A percentile compares a stretch with the other conserved stretches of the same genome.
Evolutionary conservation across 2,329 filamentous ascomycete genomes (phyloP).

Genomic region (Fusarium sp.): DNA sequence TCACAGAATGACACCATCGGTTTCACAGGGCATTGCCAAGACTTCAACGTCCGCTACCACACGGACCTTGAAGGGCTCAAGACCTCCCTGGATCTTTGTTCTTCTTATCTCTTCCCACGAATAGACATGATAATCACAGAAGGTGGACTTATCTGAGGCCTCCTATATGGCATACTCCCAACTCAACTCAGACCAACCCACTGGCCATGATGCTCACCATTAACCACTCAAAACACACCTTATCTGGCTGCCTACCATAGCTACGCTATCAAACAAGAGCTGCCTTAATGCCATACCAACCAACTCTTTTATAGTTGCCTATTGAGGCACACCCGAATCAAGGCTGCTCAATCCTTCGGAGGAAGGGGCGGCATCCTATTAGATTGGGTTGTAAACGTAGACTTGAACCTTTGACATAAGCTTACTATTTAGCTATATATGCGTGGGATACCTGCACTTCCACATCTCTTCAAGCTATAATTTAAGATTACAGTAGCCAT

Average conservation of each 20-base stretch:
- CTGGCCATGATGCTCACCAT: neutral
- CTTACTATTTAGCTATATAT: neutral
- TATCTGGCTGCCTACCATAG: slow-evolving; percentile 51
- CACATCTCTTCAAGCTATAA: neutral
- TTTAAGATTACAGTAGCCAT: neutral
- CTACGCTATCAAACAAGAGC: neutral
- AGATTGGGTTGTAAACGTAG: neutral
- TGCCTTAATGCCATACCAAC: neutral
- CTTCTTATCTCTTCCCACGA: neutral
- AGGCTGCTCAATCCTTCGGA: neutral
- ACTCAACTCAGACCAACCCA: neutral
- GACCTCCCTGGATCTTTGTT: neutral
- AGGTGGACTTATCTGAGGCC: neutral
- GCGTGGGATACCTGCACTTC: neutral
- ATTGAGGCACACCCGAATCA: neutral
- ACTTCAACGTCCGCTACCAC: neutral
- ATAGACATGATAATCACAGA: neutral
- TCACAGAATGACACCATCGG: neutral
- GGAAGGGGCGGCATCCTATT: slow-evolving; percentile 1
- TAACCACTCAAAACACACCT: slow-evolving; percentile 46
- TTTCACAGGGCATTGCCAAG: neutral
- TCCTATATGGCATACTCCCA: neutral
- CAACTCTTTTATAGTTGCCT: slow-evolving; percentile 18
- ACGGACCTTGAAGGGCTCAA: neutral
- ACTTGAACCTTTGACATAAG: neutral